These are phyloP conservation scores for Backusella liffmaniae DNA, from an alignment of 192 early-diverging fungal species.

Conservation along the genomic window DNA sequence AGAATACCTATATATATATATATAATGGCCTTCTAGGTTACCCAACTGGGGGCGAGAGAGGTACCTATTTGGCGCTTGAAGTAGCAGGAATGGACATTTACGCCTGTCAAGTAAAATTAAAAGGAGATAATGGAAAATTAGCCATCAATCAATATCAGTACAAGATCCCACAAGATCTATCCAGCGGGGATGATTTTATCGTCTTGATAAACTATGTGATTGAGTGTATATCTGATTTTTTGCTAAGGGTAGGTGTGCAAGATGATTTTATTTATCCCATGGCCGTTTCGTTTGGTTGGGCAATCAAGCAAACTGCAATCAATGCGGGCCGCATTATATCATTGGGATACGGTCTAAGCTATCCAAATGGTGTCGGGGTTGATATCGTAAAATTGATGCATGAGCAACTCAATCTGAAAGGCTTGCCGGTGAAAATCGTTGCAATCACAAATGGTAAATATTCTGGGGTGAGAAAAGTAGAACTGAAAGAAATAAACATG, in stretches of 20 bases:
- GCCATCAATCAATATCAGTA: slow-evolving; percentile 78
- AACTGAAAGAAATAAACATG: not conserved
- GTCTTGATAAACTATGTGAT: slow-evolving; percentile 82
- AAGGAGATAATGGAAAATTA: slow-evolving; percentile 66
- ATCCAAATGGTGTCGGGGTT: slow-evolving; percentile 69
- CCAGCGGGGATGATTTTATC: slow-evolving; percentile 47
- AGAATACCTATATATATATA: no score
- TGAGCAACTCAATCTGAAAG: slow-evolving; percentile 63
- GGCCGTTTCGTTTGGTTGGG: slow-evolving; percentile 91
- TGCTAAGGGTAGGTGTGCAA: slow-evolving; percentile 43
- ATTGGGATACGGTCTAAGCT: slow-evolving; percentile 81
- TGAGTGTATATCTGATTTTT: slow-evolving; percentile 42
- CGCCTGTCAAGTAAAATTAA: slow-evolving; percentile 82
- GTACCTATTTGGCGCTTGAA: slow-evolving; percentile 87
- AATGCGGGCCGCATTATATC: slow-evolving; percentile 55
- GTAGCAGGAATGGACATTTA: slow-evolving; percentile 88
- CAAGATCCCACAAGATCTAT: slow-evolving; percentile 62
- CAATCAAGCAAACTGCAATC: slow-evolving; percentile 74
- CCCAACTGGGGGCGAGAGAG: slow-evolving; percentile 84
- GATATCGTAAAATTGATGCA: slow-evolving; percentile 83
- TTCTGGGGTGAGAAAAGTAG: slow-evolving; percentile 30
- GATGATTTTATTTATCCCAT: slow-evolving; percentile 40
- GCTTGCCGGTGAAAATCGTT: slow-evolving; percentile 62
- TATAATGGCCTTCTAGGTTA: slow-evolving; percentile 24
- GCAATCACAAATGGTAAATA: slow-evolving; percentile 39